These are phyloP conservation scores for Cyclotella sp. DNA, from an alignment of 108 stramenopile species.

Conservation along the genomic window DNA sequence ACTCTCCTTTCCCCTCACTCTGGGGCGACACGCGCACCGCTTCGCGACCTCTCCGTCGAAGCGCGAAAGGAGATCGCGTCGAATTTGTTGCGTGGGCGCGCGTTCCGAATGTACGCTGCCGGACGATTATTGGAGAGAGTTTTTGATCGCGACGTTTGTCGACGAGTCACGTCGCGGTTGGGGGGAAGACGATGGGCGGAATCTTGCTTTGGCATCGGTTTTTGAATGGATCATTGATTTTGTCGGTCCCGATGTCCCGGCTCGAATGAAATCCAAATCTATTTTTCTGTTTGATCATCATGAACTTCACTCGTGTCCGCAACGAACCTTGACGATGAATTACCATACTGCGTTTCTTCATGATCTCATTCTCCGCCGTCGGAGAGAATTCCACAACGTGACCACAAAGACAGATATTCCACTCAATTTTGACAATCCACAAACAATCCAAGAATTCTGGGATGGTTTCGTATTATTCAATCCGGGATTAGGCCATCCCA, in stretches of 20 bases:
- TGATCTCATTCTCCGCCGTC: conserved; percentile 33
- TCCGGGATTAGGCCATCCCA: conserved; percentile 87
- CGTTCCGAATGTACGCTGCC: conserved; percentile 89
- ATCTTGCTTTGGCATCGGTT: neutral
- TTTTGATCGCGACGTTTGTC: conserved; percentile 41
- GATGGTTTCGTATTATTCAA: conserved; percentile 82
- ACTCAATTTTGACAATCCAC: neutral
- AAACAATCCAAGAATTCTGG: conserved; percentile 40
- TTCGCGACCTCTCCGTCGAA: neutral
- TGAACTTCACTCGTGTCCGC: conserved; percentile 6
- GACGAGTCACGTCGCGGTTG: conserved; percentile 1
- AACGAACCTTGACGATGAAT: conserved; percentile 34
- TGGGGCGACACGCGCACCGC: conserved; percentile 34
- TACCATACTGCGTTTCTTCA: conserved; percentile 52
- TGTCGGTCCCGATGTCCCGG: conserved; percentile 81
- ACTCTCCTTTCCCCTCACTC: conserved; percentile 78
- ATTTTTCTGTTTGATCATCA: conserved; percentile 12
- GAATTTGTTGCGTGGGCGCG: conserved; percentile 83
- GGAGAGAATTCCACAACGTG: conserved; percentile 8
- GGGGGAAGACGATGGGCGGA: neutral
- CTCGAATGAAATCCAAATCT: conserved; percentile 24
- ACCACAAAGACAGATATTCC: neutral
- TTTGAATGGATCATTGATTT: conserved; percentile 62
- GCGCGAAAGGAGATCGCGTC: neutral
- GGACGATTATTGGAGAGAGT: conserved; percentile 85